A percentile compares a stretch with the other conserved stretches of the same genome.
Evolutionary conservation across 306 rosid species (phyloP).

Genomic region (Trifolium fragiferum): DNA sequence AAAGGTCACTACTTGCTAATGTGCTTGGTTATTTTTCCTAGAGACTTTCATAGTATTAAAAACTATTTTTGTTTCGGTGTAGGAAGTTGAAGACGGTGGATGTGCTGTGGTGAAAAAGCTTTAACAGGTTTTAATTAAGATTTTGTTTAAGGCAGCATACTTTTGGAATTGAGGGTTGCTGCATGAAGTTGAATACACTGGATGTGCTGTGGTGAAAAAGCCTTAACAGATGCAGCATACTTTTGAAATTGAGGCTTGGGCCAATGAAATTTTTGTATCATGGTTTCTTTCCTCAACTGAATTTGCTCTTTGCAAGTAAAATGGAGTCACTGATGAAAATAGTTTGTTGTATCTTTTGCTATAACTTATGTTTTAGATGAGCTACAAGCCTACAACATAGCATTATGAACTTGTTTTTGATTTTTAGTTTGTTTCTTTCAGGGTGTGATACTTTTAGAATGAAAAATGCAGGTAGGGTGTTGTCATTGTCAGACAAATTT

Average conservation of each 20-base stretch:
- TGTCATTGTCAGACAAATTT: slow-evolving; percentile 2
- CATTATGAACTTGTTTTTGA: slow-evolving; percentile 23
- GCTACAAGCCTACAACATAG: not conserved
- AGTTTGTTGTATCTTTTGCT: slow-evolving; percentile 13
- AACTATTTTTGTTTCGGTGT: slow-evolving; percentile 32
- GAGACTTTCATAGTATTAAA: slow-evolving; percentile 5
- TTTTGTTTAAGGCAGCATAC: slow-evolving; percentile 7
- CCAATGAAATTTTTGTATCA: slow-evolving; percentile 31
- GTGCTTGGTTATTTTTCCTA: slow-evolving; percentile 36
- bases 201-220: slow-evolving; percentile 48
- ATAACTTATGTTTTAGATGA: not conserved
- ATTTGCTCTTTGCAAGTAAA: slow-evolving; percentile 12
- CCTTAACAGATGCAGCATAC: slow-evolving; percentile 43
- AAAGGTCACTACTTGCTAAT: slow-evolving; percentile 54
- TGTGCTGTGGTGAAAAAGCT: slow-evolving; percentile 50
- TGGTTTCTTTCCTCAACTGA: slow-evolving; percentile 39
- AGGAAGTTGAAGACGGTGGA: slow-evolving; percentile 54
- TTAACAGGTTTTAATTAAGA: slow-evolving; percentile 53
- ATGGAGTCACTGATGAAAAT: slow-evolving; percentile 5
- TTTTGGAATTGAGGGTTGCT: slow-evolving; percentile 30
- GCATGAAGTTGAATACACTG: slow-evolving; percentile 57
- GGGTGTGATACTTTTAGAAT: not conserved
- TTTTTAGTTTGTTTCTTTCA: not conserved
- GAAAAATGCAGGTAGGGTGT: slow-evolving; percentile 1
- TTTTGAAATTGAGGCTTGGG: slow-evolving; percentile 30